A percentile compares a stretch with the other conserved stretches of the same genome.
Evolutionary conservation across 352 stramenopile genomes (phyloP).

Genomic region (Pythium folliculosum): DNA sequence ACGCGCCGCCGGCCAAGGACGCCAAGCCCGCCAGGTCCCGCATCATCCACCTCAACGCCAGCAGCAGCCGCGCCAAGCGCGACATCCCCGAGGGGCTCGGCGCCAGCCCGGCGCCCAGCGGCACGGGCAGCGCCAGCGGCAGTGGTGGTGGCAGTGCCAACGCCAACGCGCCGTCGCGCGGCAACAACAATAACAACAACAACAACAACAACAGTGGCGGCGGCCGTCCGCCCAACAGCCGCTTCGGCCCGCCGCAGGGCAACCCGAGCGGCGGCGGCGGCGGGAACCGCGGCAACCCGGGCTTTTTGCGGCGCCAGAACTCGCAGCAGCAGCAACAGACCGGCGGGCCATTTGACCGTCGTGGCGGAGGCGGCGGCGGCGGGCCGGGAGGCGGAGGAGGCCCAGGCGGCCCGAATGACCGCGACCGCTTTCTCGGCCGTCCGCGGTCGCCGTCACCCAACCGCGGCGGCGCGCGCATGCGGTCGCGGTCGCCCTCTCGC

Average conservation of each 20-base stretch:
- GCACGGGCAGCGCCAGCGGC: constrained; percentile 1
- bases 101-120: constrained; percentile 19
- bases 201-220: constrained; percentile 13
- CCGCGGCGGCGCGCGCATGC: constrained; percentile 22
- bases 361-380: neutral
- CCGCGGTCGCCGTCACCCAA: constrained; percentile 42
- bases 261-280: constrained; percentile 23
- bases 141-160: neutral
- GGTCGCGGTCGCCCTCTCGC: constrained; percentile 35
- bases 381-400: neutral
- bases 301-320: constrained; percentile 40
- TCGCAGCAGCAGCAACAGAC: constrained; percentile 6
- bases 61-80: constrained; percentile 31
- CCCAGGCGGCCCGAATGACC: constrained; percentile 8
- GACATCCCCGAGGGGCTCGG: constrained; percentile 28
- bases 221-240: constrained; percentile 1
- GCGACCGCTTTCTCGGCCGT: constrained; percentile 40
- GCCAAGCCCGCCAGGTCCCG: constrained; percentile 36
- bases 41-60: constrained; percentile 42
- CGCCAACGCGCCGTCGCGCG: neutral
- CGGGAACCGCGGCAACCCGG: constrained; percentile 24
- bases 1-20: constrained; percentile 16
- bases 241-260: constrained; percentile 14
- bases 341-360: constrained; percentile 20
- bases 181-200: constrained; percentile 17